phyloP scores from a whole-genome alignment of 2,329 filamentous ascomycete species.

The Fusarium pseudonygamai region DNA sequence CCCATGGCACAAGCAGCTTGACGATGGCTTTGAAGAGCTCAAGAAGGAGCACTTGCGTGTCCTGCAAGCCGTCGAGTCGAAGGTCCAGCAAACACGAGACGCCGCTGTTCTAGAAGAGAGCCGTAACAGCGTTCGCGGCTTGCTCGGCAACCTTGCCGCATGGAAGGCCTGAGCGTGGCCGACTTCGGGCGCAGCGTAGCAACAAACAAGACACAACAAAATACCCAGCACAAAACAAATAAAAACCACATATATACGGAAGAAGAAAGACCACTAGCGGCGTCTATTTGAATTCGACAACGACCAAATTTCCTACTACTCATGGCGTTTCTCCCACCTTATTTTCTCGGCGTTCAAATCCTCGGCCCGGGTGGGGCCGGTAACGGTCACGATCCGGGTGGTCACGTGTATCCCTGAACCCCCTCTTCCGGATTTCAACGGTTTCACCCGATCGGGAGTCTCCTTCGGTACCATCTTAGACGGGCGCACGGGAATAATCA shows the following conservation, averaged over 20 bases:
- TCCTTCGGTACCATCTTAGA: neutral
- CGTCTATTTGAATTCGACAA: neutral
- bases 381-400: constrained; percentile 26
- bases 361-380: constrained; percentile 31
- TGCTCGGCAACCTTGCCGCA: constrained; percentile 26
- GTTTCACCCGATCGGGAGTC: constrained; percentile 17
- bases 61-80: constrained; percentile 25
- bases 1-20: constrained; percentile 74
- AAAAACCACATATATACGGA: neutral
- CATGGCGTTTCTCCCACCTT: constrained; percentile 25
- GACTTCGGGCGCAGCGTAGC: constrained; percentile 29
- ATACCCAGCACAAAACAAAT: neutral
- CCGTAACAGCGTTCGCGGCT: constrained; percentile 20
- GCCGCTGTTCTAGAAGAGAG: constrained; percentile 23
- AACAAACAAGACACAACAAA: neutral
- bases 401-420: constrained; percentile 25
- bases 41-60: constrained; percentile 42
- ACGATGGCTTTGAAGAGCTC: constrained; percentile 62
- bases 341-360: constrained; percentile 27
- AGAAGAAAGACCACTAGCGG: neutral
- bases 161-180: constrained; percentile 34
- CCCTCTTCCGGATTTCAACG: neutral
- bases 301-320: neutral
- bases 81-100: constrained; percentile 13
- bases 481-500: neutral